These are phyloP conservation scores for Pestalotiopsis sp. DNA, from an alignment of 2,329 filamentous ascomycete species.

Conservation along the genomic window DNA sequence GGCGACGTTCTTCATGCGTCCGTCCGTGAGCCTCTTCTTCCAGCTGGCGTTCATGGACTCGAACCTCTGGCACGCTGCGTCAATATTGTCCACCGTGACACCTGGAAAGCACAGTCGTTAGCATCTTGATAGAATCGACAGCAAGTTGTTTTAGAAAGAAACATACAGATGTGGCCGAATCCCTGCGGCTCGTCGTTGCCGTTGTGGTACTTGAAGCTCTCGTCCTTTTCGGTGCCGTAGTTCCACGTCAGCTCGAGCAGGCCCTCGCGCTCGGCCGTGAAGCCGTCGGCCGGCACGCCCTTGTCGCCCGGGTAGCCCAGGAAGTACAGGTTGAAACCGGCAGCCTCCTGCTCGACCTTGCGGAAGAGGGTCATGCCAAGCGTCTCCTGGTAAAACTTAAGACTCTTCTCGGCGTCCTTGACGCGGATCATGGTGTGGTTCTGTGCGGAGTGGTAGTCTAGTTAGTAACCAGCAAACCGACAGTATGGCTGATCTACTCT, in stretches of 20 bases:
- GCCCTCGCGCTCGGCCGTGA: slow-evolving; percentile 74
- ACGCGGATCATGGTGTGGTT: slow-evolving; percentile 96
- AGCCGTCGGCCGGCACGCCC: slow-evolving; percentile 54
- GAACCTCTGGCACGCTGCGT: slow-evolving; percentile 83
- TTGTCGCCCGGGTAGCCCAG: slow-evolving; percentile 73
- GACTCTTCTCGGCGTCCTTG: slow-evolving; percentile 75
- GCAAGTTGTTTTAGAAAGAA: not conserved
- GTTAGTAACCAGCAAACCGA: too few species aligned
- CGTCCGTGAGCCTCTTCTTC: slow-evolving; percentile 95
- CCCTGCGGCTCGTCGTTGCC: slow-evolving; percentile 92
- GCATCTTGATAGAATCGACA: not conserved
- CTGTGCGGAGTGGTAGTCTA: slow-evolving; percentile 37
- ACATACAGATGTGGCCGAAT: slow-evolving; percentile 88
- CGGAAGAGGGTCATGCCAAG: slow-evolving; percentile 86
- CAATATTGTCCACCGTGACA: slow-evolving; percentile 84
- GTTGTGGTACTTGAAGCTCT: slow-evolving; percentile 83
- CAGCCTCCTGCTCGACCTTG: slow-evolving; percentile 69
- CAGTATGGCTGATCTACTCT: too few species aligned
- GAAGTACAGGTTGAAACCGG: slow-evolving; percentile 90
- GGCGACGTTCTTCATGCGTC: slow-evolving; percentile 90
- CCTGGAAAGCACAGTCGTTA: slow-evolving; percentile 42
- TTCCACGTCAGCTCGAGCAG: slow-evolving; percentile 90
- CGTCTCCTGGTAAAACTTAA: slow-evolving; percentile 82
- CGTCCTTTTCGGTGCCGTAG: slow-evolving; percentile 82
- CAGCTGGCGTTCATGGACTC: slow-evolving; percentile 81